Conservation (phyloP, 352 stramenopile genomes). For the Globisporangium canariense region DNA sequence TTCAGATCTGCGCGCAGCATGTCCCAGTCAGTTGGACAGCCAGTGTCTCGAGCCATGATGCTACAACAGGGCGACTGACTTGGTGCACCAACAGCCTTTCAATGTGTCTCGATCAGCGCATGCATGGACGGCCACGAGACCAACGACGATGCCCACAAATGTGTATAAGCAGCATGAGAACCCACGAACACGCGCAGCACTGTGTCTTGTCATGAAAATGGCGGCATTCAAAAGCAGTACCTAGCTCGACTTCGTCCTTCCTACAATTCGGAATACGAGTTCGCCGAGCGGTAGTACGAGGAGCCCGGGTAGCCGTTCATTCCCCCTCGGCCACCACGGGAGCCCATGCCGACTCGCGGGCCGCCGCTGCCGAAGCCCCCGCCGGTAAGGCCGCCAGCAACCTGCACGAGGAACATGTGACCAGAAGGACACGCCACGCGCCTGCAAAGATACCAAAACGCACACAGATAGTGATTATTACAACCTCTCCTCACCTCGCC, state of each 20-base stretch:
- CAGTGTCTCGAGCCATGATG: too few species aligned
- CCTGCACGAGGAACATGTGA: slow-evolving; percentile 86
- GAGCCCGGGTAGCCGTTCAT: slow-evolving; percentile 47
- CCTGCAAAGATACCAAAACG: slow-evolving; percentile 24
- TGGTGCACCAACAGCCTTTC: too few species aligned
- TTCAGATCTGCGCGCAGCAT: too few species aligned
- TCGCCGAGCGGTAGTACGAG: slow-evolving; percentile 46
- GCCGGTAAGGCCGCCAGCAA: slow-evolving; percentile 39
- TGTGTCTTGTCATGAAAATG: too few species aligned
- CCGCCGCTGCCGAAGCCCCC: slow-evolving; percentile 15
- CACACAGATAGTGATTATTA: slow-evolving; percentile 10
- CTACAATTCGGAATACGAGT: slow-evolving; percentile 53
- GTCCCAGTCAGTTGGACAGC: too few species aligned
- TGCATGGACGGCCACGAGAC: too few species aligned
- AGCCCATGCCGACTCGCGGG: slow-evolving; percentile 20
- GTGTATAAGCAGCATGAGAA: neutral
- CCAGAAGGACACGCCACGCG: slow-evolving; percentile 77
- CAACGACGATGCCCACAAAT: too few species aligned
- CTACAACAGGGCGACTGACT: too few species aligned
- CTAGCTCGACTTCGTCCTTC: neutral
- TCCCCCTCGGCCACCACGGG: slow-evolving; percentile 30
- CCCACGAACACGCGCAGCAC: neutral
- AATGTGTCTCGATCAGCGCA: too few species aligned
- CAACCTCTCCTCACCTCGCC: neutral
- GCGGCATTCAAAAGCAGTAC: slow-evolving; percentile 4